Conservation (phyloP, 139 green algal genomes). For the Closterium sp. region DNA sequence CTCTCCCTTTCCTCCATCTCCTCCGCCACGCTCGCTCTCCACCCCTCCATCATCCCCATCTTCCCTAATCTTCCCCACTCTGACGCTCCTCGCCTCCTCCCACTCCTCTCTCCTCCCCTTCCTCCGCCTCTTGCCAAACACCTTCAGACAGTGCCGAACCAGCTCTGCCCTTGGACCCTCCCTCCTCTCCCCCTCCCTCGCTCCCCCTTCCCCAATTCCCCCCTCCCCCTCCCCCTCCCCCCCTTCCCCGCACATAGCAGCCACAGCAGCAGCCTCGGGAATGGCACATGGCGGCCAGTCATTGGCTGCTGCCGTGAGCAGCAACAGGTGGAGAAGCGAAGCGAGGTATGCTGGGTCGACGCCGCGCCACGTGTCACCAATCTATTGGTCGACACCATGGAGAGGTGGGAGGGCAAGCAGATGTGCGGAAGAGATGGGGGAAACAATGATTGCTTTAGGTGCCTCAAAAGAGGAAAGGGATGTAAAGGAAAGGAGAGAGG, state of each 20-base stretch:
- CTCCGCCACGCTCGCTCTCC: no score
- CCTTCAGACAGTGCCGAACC: background rate
- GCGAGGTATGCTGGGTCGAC: background rate
- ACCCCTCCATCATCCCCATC: background rate
- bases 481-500: no score
- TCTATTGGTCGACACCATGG: background rate
- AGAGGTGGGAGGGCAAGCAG: background rate
- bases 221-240: background rate
- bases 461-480: no score
- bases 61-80: background rate
- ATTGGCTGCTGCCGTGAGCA: background rate
- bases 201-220: background rate
- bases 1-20: background rate
- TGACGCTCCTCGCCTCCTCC: background rate
- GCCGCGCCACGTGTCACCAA: background rate
- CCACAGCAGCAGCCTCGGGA: background rate
- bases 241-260: background rate
- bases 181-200: background rate
- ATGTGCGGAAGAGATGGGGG: no score
- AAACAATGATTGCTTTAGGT: no score
- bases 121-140: background rate
- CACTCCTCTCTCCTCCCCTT: background rate
- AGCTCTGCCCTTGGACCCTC: background rate
- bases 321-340: background rate
- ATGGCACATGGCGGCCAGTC: background rate